These are phyloP conservation scores for Saturnispora hagleri DNA, from an alignment of 805 yeast genomes.

Conservation along the genomic window DNA sequence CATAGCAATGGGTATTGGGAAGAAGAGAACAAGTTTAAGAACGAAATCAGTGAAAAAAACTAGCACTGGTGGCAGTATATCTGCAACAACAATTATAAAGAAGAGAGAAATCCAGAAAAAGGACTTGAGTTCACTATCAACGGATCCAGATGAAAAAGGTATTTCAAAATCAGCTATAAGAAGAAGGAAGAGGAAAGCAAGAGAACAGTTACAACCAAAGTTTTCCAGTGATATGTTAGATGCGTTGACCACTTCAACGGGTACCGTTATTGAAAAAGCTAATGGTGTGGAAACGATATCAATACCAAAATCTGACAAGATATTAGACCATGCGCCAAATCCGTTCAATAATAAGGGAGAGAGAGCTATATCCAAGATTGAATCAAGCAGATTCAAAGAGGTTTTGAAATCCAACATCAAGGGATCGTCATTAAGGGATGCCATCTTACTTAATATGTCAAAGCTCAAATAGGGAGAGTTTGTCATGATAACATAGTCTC, in stretches of 20 bases:
- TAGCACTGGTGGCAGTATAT: not conserved
- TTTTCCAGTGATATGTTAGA: conserved; percentile 51
- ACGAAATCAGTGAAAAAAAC: conserved; percentile 30
- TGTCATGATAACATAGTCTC: no score
- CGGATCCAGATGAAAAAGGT: conserved; percentile 30
- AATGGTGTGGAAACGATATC: conserved; percentile 11
- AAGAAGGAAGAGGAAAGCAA: conserved; percentile 52
- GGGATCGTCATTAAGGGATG: conserved; percentile 40
- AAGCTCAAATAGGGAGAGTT: conserved; percentile 8
- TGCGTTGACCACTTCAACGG: conserved; percentile 36
- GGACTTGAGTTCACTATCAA: not conserved
- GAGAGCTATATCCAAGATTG: conserved; percentile 37
- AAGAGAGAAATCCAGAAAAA: conserved; percentile 14
- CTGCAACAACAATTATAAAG: conserved; percentile 13
- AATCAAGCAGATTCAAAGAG: conserved; percentile 43
- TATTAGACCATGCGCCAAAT: conserved; percentile 30
- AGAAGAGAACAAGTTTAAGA: conserved; percentile 39
- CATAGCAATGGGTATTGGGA: conserved; percentile 18
- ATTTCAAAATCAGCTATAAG: conserved; percentile 60
- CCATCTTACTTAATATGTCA: conserved; percentile 31
- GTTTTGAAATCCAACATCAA: conserved; percentile 43
- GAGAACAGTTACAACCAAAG: conserved; percentile 57
- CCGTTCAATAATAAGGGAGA: conserved; percentile 34
- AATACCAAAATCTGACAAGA: conserved; percentile 25
- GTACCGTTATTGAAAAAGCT: conserved; percentile 10